Evolutionary conservation across 192 early-diverging fungal species (phyloP), one percentile per base, ranked within the genome.

Genomic region (Haplosporangium gracile): DNA sequence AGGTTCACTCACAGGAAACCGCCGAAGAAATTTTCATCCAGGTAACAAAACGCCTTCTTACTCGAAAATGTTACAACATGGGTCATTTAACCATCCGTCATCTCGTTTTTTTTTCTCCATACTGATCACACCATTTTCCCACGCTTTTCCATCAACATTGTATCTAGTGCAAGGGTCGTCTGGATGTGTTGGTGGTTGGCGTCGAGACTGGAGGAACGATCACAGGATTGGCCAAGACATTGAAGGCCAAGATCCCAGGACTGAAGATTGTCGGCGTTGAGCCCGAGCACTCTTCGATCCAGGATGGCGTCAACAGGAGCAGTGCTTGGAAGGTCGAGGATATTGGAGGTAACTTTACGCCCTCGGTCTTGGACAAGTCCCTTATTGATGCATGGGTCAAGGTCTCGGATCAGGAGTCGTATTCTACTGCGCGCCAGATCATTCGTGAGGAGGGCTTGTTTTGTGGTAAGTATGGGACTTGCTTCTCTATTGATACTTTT

Each of bases 271-370:
- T 96, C 65, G 95, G 92, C 22, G 94, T 96, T 5, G 95, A 96
- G 85, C 95, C 95, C 3, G 80, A 89, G 22, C 90, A 93, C 74
- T 94, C 93, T 10, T 91, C 90, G 26, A 88, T 95, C 38, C 81
- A 91, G 74, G 89, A 89, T 55, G 76, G 76, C 11, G 82, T 78
- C 45, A 72, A 18, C 36, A 70, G 74, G 42, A 75, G 51, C 11
- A 78, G 91, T 77, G 90, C 91, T 55, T 95, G 94, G 93, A 90
- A 92, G 45, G 85, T 95, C 22, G 95, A 96, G 75, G 94, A 96
- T 72, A 90, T 95, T 39, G 95, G 95, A 10, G 93, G 89, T 34
- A 91, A 89, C 47, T 93, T 94, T 82, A 90, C 91, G 1, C 92
- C 93, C 15, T 80, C 88, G 1, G 88, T 90, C 9, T 78, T 96